Conservation (phyloP, 1,284 basidiomycete species). For the Phellopilus nigrolimitatus region DNA sequence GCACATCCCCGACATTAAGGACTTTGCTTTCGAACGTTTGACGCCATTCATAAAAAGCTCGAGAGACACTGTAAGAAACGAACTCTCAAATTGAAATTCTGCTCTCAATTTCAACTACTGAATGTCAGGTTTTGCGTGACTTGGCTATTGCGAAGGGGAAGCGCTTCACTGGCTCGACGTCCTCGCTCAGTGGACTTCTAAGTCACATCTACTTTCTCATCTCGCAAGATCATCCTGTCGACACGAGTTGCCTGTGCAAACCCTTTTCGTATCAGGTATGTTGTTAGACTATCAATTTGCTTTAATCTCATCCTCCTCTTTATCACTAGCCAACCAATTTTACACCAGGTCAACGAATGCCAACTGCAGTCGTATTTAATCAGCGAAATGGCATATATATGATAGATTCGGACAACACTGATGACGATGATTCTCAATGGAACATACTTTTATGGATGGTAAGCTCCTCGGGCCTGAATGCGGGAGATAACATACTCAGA, state of each 20-base stretch:
- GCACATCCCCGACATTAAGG: slow-evolving; percentile 71
- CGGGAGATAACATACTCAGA: slow-evolving; percentile 5
- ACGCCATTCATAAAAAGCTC: slow-evolving; percentile 80
- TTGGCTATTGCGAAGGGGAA: slow-evolving; percentile 30
- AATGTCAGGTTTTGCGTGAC: not conserved
- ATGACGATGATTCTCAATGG: slow-evolving; percentile 44
- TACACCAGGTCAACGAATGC: slow-evolving; percentile 78
- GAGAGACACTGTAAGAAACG: slow-evolving; percentile 56
- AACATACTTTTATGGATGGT: slow-evolving; percentile 84
- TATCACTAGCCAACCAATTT: slow-evolving; percentile 54
- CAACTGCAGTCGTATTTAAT: slow-evolving; percentile 67
- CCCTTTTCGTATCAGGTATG: slow-evolving; percentile 59
- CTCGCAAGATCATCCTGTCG: slow-evolving; percentile 57
- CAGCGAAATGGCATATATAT: slow-evolving; percentile 69
- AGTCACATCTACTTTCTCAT: slow-evolving; percentile 87
- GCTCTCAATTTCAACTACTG: not conserved
- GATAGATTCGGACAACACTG: slow-evolving; percentile 67
- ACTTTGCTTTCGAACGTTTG: slow-evolving; percentile 87
- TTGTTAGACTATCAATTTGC: not conserved
- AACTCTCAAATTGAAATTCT: not conserved
- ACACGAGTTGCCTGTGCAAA: slow-evolving; percentile 52
- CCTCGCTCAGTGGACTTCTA: slow-evolving; percentile 82
- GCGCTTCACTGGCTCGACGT: slow-evolving; percentile 84
- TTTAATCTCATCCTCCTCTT: slow-evolving; percentile 2
- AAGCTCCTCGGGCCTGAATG: slow-evolving; percentile 25